Percentiles rank a stretch among this genome's conserved stretches.
These are phyloP conservation scores for Ascochyta viciae-villosae DNA, from an alignment of 2,329 filamentous ascomycete genomes.

Conservation along the genomic window DNA sequence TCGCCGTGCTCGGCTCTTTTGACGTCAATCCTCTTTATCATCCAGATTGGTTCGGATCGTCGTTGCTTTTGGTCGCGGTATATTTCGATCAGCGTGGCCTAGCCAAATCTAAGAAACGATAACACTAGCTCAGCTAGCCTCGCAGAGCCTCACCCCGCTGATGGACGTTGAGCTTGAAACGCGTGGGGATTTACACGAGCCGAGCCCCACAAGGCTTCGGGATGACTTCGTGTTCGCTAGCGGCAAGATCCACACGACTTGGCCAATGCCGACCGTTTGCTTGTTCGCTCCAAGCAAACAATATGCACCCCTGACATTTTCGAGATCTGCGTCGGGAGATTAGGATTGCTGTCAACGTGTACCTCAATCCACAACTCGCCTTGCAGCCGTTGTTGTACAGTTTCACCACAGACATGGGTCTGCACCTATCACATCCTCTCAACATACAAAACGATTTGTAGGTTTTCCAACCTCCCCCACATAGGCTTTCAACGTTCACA, in stretches of 20 bases:
- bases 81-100: constrained; percentile 2
- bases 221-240: constrained; percentile 1
- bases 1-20: background rate
- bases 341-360: constrained; percentile 1
- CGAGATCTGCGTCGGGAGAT: constrained; percentile 10
- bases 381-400: constrained; percentile 8
- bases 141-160: constrained; percentile 1
- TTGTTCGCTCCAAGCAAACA: constrained; percentile 7
- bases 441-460: background rate
- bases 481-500: background rate
- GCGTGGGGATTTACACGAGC: constrained; percentile 1
- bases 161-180: constrained; percentile 3
- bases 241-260: background rate
- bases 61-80: background rate
- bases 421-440: background rate
- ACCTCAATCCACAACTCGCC: background rate
- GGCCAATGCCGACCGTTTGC: background rate
- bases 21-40: background rate
- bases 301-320: background rate
- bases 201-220: constrained; percentile 4
- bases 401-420: background rate
- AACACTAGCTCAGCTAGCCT: background rate
- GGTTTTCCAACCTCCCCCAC: background rate
- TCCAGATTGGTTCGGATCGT: background rate
- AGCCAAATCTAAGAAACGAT: background rate